Percentiles rank a stretch among this genome's conserved stretches.
These are phyloP conservation scores for Tetrahymena elliotti DNA, from an alignment of 73 alveolate genomes.

Conservation along the genomic window DNA sequence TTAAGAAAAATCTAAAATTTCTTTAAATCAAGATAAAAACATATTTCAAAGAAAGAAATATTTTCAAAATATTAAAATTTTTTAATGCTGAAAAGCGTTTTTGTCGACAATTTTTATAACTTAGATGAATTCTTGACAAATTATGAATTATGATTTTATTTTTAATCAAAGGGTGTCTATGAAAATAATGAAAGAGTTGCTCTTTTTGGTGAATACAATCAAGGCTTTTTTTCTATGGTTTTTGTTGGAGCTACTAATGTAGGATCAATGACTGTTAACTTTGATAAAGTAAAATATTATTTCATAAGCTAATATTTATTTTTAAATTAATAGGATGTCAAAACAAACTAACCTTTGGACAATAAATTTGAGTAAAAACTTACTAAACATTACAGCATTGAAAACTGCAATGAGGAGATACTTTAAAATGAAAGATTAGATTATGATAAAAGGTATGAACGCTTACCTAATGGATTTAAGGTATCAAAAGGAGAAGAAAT, in stretches of 20 bases:
- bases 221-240: slow-evolving; percentile 41
- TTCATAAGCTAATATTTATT: not conserved
- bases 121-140: not conserved
- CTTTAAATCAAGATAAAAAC: too few relatives aligned
- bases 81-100: too few relatives aligned
- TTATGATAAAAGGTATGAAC: not conserved
- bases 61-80: too few relatives aligned
- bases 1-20: too few relatives aligned
- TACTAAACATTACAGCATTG: not conserved
- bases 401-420: not conserved
- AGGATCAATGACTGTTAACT: slow-evolving; percentile 49
- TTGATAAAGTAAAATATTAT: slow-evolving; percentile 37
- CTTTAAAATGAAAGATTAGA: not conserved
- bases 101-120: not conserved
- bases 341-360: not conserved
- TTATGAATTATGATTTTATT: not conserved
- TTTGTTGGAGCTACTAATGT: slow-evolving; percentile 57
- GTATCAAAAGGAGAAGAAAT: slow-evolving; percentile 50
- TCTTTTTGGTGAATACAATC: slow-evolving; percentile 39
- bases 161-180: slow-evolving; percentile 1
- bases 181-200: slow-evolving; percentile 53
- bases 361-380: not conserved
- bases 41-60: too few relatives aligned
- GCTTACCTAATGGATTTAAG: slow-evolving; percentile 8
- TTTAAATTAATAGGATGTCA: not conserved